Evolutionary conservation across 2,329 filamentous ascomycete genomes (phyloP).

Genomic region (Conoideocrella luteorostrata): DNA sequence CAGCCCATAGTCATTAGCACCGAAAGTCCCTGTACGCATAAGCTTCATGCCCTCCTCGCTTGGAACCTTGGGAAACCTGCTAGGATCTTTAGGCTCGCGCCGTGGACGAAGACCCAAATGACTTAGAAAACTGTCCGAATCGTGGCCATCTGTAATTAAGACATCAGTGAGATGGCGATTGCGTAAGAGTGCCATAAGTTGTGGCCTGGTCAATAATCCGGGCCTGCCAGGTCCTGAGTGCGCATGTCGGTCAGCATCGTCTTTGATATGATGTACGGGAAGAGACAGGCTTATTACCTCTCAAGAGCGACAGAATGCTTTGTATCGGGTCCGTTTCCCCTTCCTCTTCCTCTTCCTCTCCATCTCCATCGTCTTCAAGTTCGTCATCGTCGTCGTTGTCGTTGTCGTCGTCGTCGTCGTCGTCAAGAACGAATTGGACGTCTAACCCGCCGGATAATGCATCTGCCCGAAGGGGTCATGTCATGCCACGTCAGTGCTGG

Average conservation of each 20-base stretch:
- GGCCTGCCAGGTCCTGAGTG: slow-evolving; percentile 18
- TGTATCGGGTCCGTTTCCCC: slow-evolving; percentile 26
- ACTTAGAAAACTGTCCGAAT: slow-evolving; percentile 26
- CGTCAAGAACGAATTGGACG: slow-evolving; percentile 16
- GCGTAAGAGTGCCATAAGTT: slow-evolving; percentile 35
- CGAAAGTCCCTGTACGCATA: slow-evolving; percentile 80
- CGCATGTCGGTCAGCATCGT: slow-evolving; percentile 2
- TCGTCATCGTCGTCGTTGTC: slow-evolving; percentile 16
- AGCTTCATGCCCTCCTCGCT: slow-evolving; percentile 69
- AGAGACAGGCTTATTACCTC: slow-evolving; percentile 18
- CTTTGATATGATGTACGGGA: neutral
- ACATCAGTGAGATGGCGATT: slow-evolving; percentile 30
- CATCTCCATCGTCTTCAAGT: slow-evolving; percentile 19
- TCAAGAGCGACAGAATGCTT: slow-evolving; percentile 25
- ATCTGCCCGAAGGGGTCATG: too few species aligned
- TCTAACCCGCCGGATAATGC: slow-evolving; percentile 11
- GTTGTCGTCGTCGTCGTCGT: slow-evolving; percentile 14
- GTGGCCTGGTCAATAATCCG: slow-evolving; percentile 26
- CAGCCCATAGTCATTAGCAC: slow-evolving; percentile 53
- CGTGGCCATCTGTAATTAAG: slow-evolving; percentile 30
- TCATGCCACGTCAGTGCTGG: too few species aligned
- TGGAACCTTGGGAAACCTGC: slow-evolving; percentile 75
- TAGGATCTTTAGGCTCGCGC: slow-evolving; percentile 37
- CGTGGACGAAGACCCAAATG: slow-evolving; percentile 40
- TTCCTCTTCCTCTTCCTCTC: slow-evolving; percentile 15